Percentiles rank a stretch among this genome's conserved stretches.
Conservation (phyloP, 139 green algal species). For the Eudorina sp. region DNA sequence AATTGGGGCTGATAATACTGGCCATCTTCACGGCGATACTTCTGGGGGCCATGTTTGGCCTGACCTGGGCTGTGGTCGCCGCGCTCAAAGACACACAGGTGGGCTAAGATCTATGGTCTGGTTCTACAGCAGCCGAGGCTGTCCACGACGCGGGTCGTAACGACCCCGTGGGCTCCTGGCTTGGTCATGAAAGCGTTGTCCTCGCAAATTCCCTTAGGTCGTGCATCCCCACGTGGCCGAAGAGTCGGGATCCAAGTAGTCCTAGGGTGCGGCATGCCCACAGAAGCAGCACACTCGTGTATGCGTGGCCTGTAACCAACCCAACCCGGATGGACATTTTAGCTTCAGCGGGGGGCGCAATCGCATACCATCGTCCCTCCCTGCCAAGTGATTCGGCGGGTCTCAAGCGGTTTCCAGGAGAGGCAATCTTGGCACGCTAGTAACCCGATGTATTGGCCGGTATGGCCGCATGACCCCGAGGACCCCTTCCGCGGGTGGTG, state of each 20-base stretch:
- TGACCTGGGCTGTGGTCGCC: slow-evolving; percentile 39
- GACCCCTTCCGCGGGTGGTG: no score
- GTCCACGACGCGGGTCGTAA: neutral
- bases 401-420: no score
- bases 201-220: neutral
- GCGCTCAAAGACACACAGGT: slow-evolving; percentile 44
- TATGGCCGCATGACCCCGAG: no score
- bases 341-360: no score
- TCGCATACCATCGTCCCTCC: no score
- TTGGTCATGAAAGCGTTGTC: neutral
- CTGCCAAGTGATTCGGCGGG: no score
- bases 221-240: neutral
- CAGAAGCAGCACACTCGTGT: neutral
- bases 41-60: slow-evolving; percentile 26
- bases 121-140: no score
- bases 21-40: slow-evolving; percentile 19
- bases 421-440: no score
- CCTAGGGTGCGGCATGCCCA: neutral
- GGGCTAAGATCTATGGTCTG: neutral
- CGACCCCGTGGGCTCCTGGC: no score
- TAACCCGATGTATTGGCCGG: no score
- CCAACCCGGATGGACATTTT: no score
- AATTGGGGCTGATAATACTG: slow-evolving; percentile 32
- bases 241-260: neutral
- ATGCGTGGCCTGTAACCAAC: no score